These are phyloP conservation scores for Acorus calamus DNA, from an alignment of 106 monocot genomes.

Conservation along the genomic window DNA sequence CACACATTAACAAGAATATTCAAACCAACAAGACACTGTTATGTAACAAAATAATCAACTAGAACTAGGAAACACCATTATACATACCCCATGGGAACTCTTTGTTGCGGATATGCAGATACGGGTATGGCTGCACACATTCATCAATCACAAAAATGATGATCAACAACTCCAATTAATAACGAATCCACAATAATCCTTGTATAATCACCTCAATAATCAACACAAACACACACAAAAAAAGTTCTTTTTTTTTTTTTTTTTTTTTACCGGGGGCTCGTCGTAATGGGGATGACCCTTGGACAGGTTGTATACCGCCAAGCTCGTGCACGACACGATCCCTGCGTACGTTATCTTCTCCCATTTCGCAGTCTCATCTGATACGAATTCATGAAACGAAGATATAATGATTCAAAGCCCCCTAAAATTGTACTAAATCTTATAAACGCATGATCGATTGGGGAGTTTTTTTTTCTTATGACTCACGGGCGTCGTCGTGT, in stretches of 20 bases:
- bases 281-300: not conserved
- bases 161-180: too few species aligned
- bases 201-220: not conserved
- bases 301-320: not conserved
- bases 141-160: too few species aligned
- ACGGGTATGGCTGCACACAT: conserved; percentile 3
- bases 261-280: not conserved
- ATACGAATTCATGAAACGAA: not conserved
- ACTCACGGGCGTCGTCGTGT: conserved; percentile 22
- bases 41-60: too few species aligned
- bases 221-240: not conserved
- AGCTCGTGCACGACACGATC: not conserved
- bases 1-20: too few species aligned
- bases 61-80: too few species aligned
- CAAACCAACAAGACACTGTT: too few species aligned
- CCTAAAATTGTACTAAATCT: not conserved
- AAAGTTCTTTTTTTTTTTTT: too few species aligned
- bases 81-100: conserved; percentile 9
- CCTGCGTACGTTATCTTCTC: not conserved
- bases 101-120: conserved; percentile 3
- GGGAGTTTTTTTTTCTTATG: not conserved
- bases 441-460: not conserved
- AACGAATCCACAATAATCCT: too few species aligned
- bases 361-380: not conserved
- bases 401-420: not conserved